Percentiles rank a stretch among this genome's conserved stretches.
These are phyloP conservation scores for Grigorovia jiainica DNA, from an alignment of 805 yeast species.

Conservation along the genomic window DNA sequence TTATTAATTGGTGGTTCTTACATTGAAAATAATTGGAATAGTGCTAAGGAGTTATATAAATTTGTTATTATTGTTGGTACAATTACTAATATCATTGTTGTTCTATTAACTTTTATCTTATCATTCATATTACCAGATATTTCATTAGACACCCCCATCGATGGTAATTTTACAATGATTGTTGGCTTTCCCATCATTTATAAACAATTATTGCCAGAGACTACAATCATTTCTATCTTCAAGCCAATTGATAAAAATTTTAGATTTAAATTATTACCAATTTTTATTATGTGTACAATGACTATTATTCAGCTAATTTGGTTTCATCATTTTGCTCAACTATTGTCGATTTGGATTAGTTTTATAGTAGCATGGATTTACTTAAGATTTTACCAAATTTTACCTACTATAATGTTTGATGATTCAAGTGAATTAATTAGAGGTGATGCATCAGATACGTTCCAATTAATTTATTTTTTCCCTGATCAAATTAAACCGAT, in stretches of 20 bases:
- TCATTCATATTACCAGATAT: constrained; percentile 21
- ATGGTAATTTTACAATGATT: constrained; percentile 46
- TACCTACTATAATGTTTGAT: constrained; percentile 21
- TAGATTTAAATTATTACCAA: constrained; percentile 58
- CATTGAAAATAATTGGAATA: constrained; percentile 59
- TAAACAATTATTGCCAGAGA: constrained; percentile 55
- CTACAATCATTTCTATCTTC: constrained; percentile 42
- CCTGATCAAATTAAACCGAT: constrained; percentile 51
- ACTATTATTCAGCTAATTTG: constrained; percentile 23
- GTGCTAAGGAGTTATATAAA: constrained; percentile 37
- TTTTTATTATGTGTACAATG: constrained; percentile 29
- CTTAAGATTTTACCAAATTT: constrained; percentile 65
- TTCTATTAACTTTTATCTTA: constrained; percentile 14
- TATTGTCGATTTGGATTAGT: constrained; percentile 44
- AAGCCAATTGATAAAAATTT: constrained; percentile 35
- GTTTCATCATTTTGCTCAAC: constrained; percentile 37
- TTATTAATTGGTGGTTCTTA: constrained; percentile 52
- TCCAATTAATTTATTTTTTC: constrained; percentile 75
- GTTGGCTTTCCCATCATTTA: constrained; percentile 54
- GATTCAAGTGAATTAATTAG: constrained; percentile 8
- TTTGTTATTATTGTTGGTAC: constrained; percentile 42
- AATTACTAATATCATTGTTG: constrained; percentile 44
- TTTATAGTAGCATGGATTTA: constrained; percentile 69
- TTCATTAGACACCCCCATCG: constrained; percentile 36
- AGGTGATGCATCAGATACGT: constrained; percentile 89